A percentile compares a stretch with the other conserved stretches of the same genome.
phyloP scores from a whole-genome alignment of 164 flowering plant species.

The Brasenia schreberi region DNA sequence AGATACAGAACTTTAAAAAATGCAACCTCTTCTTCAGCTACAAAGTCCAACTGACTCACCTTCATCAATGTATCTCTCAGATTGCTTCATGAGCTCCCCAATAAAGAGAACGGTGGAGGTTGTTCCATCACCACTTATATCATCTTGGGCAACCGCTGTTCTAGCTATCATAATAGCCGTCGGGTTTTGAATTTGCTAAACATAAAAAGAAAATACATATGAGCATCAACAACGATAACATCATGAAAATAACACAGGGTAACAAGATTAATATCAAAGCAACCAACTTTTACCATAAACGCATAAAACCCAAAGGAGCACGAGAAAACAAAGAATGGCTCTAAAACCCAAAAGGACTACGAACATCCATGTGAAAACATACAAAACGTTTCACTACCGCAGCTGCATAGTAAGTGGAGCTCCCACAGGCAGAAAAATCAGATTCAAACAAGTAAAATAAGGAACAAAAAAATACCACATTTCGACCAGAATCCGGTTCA shows the following conservation, averaged over 20 bases:
- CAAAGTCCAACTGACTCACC: conserved; percentile 22
- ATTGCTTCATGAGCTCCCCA: conserved; percentile 98
- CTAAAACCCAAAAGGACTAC: too few species aligned
- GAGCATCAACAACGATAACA: not conserved
- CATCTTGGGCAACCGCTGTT: conserved; percentile 99
- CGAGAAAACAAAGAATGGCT: not conserved
- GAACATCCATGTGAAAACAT: too few species aligned
- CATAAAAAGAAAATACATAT: conserved; percentile 1
- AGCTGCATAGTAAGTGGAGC: too few species aligned
- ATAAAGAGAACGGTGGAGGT: conserved; percentile 93
- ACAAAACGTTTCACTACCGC: too few species aligned
- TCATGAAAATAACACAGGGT: not conserved
- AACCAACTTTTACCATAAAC: too few species aligned
- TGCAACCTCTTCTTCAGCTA: too few species aligned
- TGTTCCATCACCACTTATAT: conserved; percentile 95
- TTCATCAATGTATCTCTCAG: conserved; percentile 95
- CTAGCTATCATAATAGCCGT: conserved; percentile 99
- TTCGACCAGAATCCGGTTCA: too few species aligned
- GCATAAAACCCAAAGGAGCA: too few species aligned
- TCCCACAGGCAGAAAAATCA: too few species aligned
- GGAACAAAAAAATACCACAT: not conserved
- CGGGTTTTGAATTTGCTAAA: conserved; percentile 98
- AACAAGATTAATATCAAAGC: too few species aligned
- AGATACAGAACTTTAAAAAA: too few species aligned
- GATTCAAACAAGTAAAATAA: too few species aligned